Conservation (phyloP, 169 alveolate species). For the Amoebophrya sp. region DNA sequence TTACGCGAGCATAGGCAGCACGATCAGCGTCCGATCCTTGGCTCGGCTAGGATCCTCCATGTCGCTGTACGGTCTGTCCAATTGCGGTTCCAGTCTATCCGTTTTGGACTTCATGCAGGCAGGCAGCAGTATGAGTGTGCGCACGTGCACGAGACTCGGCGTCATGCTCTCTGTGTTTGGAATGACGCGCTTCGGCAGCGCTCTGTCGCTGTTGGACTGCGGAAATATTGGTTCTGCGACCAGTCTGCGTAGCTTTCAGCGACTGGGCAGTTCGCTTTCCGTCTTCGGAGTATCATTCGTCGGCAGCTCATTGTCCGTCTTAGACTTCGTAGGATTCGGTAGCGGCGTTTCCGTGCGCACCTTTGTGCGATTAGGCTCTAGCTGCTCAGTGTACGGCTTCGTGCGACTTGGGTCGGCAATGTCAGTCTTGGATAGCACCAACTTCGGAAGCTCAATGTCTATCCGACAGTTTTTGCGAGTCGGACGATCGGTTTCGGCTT, state of each 20-base stretch:
- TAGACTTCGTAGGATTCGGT: conserved; percentile 34
- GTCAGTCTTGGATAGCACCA: conserved; percentile 32
- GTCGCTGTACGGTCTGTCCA: conserved; percentile 29
- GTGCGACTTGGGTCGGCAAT: conserved; percentile 25
- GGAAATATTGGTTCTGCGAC: conserved; percentile 37
- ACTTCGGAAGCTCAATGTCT: conserved; percentile 17
- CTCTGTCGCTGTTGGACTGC: conserved; percentile 29
- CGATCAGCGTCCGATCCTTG: neutral
- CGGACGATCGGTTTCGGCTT: conserved; percentile 29
- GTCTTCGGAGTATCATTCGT: neutral
- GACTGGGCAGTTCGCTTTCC: conserved; percentile 9
- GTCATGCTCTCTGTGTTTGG: conserved; percentile 29
- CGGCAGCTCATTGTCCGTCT: neutral
- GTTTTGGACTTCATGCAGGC: neutral
- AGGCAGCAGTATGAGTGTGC: neutral
- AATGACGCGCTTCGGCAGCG: conserved; percentile 15
- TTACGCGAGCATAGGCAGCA: conserved; percentile 35
- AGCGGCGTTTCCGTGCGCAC: conserved; percentile 21
- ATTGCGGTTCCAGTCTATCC: neutral
- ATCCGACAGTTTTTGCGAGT: conserved; percentile 13
- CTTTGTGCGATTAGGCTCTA: neutral
- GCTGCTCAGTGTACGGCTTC: neutral
- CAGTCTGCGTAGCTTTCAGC: neutral
- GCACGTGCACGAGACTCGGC: conserved; percentile 27
- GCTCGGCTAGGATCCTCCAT: neutral